These are phyloP conservation scores for Pugionium cornutum DNA, from an alignment of 345 rosid species.

Conservation along the genomic window DNA sequence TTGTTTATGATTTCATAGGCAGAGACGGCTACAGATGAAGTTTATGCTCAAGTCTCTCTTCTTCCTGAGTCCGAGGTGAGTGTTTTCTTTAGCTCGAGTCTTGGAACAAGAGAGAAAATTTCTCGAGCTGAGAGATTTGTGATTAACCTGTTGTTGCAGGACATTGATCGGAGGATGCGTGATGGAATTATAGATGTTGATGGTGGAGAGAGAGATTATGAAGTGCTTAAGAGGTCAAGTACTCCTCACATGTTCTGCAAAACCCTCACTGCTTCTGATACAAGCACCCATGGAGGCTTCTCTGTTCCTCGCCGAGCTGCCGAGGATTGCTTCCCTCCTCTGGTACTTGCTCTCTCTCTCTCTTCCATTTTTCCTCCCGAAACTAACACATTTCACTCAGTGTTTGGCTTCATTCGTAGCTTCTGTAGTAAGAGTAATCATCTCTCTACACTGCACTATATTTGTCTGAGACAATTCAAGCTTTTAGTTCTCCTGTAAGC, in stretches of 20 bases:
- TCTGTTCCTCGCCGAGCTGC: conserved; percentile 99
- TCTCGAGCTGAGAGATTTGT: not conserved
- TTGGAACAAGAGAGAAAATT: not conserved
- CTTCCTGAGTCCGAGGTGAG: conserved; percentile 80
- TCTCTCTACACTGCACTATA: conserved; percentile 4
- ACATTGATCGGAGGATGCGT: conserved; percentile 54
- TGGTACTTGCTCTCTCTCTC: conserved; percentile 48
- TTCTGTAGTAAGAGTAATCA: not conserved
- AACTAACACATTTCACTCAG: too few species aligned
- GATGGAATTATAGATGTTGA: conserved; percentile 54
- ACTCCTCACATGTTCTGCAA: conserved; percentile 98
- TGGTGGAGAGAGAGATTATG: conserved; percentile 70
- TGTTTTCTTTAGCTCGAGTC: not conserved
- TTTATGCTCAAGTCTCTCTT: conserved; percentile 86
- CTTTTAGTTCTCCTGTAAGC: not conserved
- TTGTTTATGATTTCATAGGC: conserved; percentile 55
- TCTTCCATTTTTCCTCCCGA: too few species aligned
- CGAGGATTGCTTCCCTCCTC: conserved; percentile 98
- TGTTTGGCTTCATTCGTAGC: not conserved
- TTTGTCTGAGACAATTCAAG: not conserved
- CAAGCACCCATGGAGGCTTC: conserved; percentile 99
- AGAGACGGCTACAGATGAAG: conserved; percentile 88
- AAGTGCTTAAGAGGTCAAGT: conserved; percentile 57
- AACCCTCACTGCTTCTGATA: conserved; percentile 98
- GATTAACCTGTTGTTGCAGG: conserved; percentile 34